Evolutionary conservation across 345 rosid genomes (phyloP), one percentile per base, ranked within the genome.

Genomic region (Brassica nigra): DNA sequence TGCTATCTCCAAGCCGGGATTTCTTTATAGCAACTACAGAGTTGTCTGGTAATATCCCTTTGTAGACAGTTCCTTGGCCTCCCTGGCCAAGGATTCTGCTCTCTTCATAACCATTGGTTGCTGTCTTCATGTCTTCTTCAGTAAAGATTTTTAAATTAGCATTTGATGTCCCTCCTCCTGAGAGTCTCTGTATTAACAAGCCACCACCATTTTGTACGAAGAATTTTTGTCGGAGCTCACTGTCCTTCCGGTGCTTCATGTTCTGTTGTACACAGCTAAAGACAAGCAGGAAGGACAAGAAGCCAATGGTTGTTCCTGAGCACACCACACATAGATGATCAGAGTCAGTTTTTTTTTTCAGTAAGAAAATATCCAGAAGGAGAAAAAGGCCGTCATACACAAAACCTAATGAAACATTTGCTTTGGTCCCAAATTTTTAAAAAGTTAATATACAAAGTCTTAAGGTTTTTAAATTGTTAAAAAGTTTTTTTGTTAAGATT

Each of bases 31-130:
- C 86, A 18, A 80, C 80, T 49, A 62, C 7, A 2, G 75, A 78
- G 5, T 70, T 70, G 11, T 84, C 83, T 0, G 78, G 42, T 0
- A 81, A 66, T 9, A 63, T 61, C 11, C 86, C 84, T 78, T 74
- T 84, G 82, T 84, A 84, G 0, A 84, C 86, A 5, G 84, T 84
- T 52, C 82, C 86, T 10, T 77, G 81, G 6, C 84, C 82, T 52
- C 86, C 86, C 42, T 72, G 61, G 1, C 86, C 86, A 0, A 74
- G 0, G 75, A 84, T 74, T 31, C 73, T 70, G 2, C 62, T 81
- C 0, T 81, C 62, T 2, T 71, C 65, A 33, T 81, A 84, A 77
- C 72, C 73, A 12, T 70, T 75, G 0, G 84, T 81, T 23, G 82
- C 78, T 47, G 11, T 8, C 14, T 78, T 75, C 68, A 84, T 83